Evolutionary conservation across 495 filamentous ascomycete species (phyloP).

Genomic region (Hypoxylon fragiforme): DNA sequence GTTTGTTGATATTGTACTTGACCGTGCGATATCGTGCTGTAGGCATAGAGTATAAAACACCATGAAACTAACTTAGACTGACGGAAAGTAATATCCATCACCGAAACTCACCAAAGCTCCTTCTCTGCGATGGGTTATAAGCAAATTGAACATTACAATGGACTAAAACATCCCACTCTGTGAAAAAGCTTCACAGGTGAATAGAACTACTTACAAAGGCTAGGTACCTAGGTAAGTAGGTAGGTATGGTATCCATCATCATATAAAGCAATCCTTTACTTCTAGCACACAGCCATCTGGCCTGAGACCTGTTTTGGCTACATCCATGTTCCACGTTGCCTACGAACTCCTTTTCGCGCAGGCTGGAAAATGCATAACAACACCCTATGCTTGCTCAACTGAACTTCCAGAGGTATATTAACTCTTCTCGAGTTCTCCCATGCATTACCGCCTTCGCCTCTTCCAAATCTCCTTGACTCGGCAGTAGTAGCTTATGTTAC

Average conservation of each 20-base stretch:
- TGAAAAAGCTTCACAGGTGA: slow-evolving; percentile 8
- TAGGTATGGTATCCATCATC: slow-evolving; percentile 11
- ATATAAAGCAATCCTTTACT: slow-evolving; percentile 15
- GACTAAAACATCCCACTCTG: slow-evolving; percentile 3
- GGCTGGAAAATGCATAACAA: slow-evolving; percentile 35
- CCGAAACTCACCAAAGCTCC: not conserved
- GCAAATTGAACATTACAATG: slow-evolving; percentile 2
- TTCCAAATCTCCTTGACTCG: not conserved
- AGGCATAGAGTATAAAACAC: not conserved
- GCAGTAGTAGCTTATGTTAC: slow-evolving; percentile 41
- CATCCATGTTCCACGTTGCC: no score
- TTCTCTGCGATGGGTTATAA: not conserved
- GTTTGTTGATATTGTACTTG: not conserved
- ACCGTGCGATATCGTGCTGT: no score
- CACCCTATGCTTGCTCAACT: slow-evolving; percentile 19
- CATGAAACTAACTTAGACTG: not conserved
- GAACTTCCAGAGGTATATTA: slow-evolving; percentile 14
- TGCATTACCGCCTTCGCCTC: slow-evolving; percentile 5
- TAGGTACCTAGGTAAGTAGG: no score
- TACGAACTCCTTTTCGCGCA: slow-evolving; percentile 31
- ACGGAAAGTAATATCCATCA: not conserved
- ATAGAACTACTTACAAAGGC: slow-evolving; percentile 18
- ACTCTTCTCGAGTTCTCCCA: slow-evolving; percentile 4
- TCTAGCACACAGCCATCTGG: slow-evolving; percentile 22
- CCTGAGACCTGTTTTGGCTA: slow-evolving; percentile 17